Evolutionary conservation across 352 stramenopile genomes (phyloP).

Genomic region (Saprolegnia parasitica): DNA sequence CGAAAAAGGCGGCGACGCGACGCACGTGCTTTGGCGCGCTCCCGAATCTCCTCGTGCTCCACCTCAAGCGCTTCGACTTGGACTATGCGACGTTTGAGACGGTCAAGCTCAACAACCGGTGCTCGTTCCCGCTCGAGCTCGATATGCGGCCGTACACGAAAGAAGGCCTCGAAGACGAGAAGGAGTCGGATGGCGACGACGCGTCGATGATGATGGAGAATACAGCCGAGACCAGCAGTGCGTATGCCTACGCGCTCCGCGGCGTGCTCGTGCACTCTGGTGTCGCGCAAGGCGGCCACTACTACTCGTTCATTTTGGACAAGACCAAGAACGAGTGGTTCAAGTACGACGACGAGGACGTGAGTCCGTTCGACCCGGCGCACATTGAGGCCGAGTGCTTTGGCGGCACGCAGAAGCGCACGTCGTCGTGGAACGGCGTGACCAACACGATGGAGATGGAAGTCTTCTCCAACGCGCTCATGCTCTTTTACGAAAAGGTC

Average conservation of each 20-base stretch:
- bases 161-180: slow-evolving; percentile 91
- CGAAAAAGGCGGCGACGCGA: slow-evolving; percentile 96
- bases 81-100: slow-evolving; percentile 99
- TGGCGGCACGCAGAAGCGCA: slow-evolving; percentile 87
- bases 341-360: slow-evolving; percentile 99
- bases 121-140: slow-evolving; percentile 95
- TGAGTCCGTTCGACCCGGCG: slow-evolving; percentile 94
- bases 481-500: slow-evolving; percentile 99
- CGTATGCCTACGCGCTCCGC: slow-evolving; percentile 96
- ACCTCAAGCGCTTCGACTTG: slow-evolving; percentile 99
- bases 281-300: slow-evolving; percentile 98
- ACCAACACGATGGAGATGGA: slow-evolving; percentile 97
- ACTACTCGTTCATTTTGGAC: slow-evolving; percentile 94
- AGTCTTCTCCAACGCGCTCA: slow-evolving; percentile 97
- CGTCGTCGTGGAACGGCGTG: slow-evolving; percentile 91
- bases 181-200: slow-evolving; percentile 34
- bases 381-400: slow-evolving; percentile 98
- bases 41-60: slow-evolving; percentile 96
- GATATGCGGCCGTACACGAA: slow-evolving; percentile 99
- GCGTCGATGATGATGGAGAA: slow-evolving; percentile 43
- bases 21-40: slow-evolving; percentile 93
- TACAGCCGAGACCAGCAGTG: slow-evolving; percentile 59
- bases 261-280: slow-evolving; percentile 98
- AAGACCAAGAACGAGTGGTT: slow-evolving; percentile 95
- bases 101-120: slow-evolving; percentile 98